phyloP scores from a whole-genome alignment of 164 flowering plant species.

The Tetrastigma voinierianum region DNA sequence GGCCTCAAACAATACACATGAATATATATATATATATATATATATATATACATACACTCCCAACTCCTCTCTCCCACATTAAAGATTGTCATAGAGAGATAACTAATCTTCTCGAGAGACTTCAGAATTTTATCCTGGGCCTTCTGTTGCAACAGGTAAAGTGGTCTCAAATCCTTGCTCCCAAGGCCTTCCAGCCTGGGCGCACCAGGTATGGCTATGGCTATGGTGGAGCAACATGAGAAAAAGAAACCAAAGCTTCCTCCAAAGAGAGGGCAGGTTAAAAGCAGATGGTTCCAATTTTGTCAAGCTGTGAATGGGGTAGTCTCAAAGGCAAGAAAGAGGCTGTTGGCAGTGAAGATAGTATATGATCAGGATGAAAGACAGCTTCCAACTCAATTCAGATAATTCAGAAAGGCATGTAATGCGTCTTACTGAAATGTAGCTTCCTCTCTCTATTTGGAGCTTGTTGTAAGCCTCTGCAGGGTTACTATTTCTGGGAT shows the following conservation, averaged over 20 bases:
- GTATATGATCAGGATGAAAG: constrained; percentile 10
- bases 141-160: background rate
- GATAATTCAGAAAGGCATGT: too few relatives aligned
- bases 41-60: too few relatives aligned
- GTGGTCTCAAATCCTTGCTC: background rate
- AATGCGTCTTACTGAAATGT: too few relatives aligned
- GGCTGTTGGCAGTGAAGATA: constrained; percentile 1
- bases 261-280: constrained; percentile 44
- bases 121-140: background rate
- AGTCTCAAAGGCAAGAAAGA: constrained; percentile 14
- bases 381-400: background rate
- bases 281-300: constrained; percentile 17
- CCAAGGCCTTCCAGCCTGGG: background rate
- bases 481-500: too few relatives aligned
- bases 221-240: constrained; percentile 1
- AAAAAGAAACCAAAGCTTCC: constrained; percentile 22
- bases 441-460: too few relatives aligned
- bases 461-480: too few relatives aligned
- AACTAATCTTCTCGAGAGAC: too few relatives aligned
- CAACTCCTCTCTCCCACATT: too few relatives aligned
- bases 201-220: background rate
- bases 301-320: constrained; percentile 7
- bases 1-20: too few relatives aligned
- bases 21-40: too few relatives aligned
- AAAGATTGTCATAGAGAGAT: too few relatives aligned